These are phyloP conservation scores for Isabelozyma heimii DNA, from an alignment of 805 yeast species.

Conservation along the genomic window DNA sequence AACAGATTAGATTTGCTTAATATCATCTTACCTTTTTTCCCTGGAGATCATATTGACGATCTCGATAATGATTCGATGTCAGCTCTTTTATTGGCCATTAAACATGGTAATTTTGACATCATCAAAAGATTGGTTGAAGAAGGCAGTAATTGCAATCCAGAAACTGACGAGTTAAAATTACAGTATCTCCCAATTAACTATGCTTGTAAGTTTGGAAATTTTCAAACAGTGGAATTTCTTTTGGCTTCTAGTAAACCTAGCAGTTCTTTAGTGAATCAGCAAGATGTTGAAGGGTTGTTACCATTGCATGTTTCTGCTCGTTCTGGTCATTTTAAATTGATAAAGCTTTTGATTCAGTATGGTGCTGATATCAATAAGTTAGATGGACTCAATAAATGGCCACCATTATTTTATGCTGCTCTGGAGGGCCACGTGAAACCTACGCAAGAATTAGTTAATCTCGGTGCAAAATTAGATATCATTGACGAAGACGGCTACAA, in stretches of 20 bases:
- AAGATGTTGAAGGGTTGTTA: conserved; percentile 82
- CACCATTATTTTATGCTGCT: conserved; percentile 89
- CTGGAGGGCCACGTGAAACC: conserved; percentile 76
- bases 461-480: conserved; percentile 66
- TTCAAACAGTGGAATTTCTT: conserved; percentile 62
- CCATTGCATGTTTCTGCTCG: conserved; percentile 89
- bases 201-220: conserved; percentile 85
- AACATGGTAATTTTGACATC: conserved; percentile 54
- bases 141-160: conserved; percentile 39
- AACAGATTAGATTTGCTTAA: conserved; percentile 44
- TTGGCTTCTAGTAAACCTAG: conserved; percentile 38
- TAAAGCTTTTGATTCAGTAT: conserved; percentile 64
- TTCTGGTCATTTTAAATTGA: conserved; percentile 69
- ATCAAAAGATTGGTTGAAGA: conserved; percentile 28
- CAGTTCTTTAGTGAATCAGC: conserved; percentile 41
- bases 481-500: conserved; percentile 77
- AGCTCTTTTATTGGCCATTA: conserved; percentile 77
- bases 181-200: conserved; percentile 76
- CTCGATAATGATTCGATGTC: conserved; percentile 77
- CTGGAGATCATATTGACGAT: conserved; percentile 40
- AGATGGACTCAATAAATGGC: conserved; percentile 90
- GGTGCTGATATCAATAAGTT: conserved; percentile 73
- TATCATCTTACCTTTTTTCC: conserved; percentile 38
- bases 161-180: conserved; percentile 49
- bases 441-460: conserved; percentile 65